phyloP scores from a whole-genome alignment of 139 green algal species.

The Volvox africanus region DNA sequence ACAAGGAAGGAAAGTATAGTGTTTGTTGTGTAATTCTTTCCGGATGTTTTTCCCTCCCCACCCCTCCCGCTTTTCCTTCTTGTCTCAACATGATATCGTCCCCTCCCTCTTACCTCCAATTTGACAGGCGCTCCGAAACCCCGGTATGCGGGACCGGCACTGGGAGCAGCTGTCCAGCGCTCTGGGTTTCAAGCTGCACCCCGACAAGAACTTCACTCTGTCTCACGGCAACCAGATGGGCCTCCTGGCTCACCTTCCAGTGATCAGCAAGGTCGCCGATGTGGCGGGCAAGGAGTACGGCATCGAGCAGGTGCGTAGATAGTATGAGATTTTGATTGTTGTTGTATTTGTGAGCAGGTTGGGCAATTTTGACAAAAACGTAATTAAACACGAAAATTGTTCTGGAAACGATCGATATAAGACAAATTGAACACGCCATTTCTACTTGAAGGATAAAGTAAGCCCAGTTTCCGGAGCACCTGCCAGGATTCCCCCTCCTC shows the following conservation, averaged over 20 bases:
- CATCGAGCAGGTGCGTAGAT: conserved; percentile 74
- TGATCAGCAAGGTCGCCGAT: conserved; percentile 77
- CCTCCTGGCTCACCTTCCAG: conserved; percentile 71
- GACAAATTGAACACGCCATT: too few species aligned
- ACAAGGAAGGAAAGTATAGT: too few species aligned
- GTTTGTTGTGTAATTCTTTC: not conserved
- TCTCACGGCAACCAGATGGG: conserved; percentile 67
- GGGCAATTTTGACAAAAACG: too few species aligned
- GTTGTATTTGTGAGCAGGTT: too few species aligned
- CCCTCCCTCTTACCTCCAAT: too few species aligned
- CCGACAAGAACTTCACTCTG: conserved; percentile 62
- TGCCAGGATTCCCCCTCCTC: too few species aligned
- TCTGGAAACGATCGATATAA: too few species aligned
- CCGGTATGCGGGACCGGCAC: conserved; percentile 84
- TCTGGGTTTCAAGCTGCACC: conserved; percentile 66
- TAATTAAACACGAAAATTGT: too few species aligned
- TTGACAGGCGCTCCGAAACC: conserved; percentile 72
- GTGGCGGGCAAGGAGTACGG: conserved; percentile 84
- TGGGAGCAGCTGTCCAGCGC: conserved; percentile 73
- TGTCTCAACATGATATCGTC: too few species aligned
- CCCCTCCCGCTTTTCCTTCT: not conserved
- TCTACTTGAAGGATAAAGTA: too few species aligned
- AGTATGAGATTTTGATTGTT: too few species aligned
- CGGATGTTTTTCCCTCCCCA: not conserved
- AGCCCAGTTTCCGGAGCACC: too few species aligned